Percentiles rank a stretch among this genome's conserved stretches.
Evolutionary conservation across 352 stramenopile species (phyloP).

Genomic region (Globisporangium carolinianum): DNA sequence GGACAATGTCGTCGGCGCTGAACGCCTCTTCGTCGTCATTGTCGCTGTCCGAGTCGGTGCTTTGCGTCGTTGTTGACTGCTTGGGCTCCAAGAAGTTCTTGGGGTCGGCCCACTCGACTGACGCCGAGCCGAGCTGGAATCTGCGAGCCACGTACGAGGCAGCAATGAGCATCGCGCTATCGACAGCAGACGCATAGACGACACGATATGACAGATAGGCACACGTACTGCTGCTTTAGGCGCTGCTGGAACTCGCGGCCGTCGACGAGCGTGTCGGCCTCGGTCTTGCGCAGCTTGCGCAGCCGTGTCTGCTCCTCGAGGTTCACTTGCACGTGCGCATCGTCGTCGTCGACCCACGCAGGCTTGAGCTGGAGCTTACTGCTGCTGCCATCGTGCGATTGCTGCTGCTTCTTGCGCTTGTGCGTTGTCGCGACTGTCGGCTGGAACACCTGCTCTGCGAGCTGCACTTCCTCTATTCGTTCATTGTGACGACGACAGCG

Average conservation of each 20-base stretch:
- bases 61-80: conserved; percentile 11
- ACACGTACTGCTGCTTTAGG: conserved; percentile 72
- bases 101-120: conserved; percentile 64
- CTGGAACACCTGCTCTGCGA: conserved; percentile 55
- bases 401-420: conserved; percentile 29
- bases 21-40: conserved; percentile 53
- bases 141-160: conserved; percentile 11
- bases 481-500: background rate
- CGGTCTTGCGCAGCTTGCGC: conserved; percentile 80
- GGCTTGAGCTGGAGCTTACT: conserved; percentile 26
- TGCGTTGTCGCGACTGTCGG: conserved; percentile 13
- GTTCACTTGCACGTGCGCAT: conserved; percentile 64
- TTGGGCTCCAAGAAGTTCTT: conserved; percentile 51
- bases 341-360: conserved; percentile 87
- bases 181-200: background rate
- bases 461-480: conserved; percentile 37
- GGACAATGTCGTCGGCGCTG: conserved; percentile 31
- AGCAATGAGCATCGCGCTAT: conserved; percentile 1
- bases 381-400: conserved; percentile 9
- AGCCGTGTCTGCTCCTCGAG: conserved; percentile 60
- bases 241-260: conserved; percentile 72
- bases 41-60: conserved; percentile 21
- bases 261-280: conserved; percentile 55
- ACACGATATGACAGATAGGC: too few species aligned
- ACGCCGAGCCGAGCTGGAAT: conserved; percentile 48